These are phyloP conservation scores for Platanthera guangdongensis DNA, from an alignment of 106 monocot genomes.

Conservation along the genomic window DNA sequence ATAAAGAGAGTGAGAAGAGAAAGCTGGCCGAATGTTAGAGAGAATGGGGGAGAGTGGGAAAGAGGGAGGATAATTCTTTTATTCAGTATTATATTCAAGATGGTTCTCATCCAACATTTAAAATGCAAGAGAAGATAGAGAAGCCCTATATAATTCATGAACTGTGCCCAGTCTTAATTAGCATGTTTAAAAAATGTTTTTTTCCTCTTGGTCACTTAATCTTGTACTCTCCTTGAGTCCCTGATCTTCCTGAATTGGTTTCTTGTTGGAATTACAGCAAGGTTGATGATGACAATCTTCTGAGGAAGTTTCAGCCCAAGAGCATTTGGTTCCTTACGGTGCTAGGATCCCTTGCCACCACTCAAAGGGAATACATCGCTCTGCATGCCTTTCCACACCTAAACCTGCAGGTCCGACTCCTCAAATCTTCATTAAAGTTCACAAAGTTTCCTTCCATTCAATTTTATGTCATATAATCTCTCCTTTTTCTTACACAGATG, in stretches of 20 bases:
- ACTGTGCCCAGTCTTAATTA: too few species aligned
- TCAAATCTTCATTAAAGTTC: neutral
- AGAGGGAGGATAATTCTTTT: too few species aligned
- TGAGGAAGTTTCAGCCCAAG: slow-evolving; percentile 65
- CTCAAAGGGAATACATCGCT: slow-evolving; percentile 83
- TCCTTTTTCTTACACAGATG: slow-evolving; percentile 48
- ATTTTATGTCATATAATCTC: neutral
- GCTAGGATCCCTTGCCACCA: slow-evolving; percentile 91
- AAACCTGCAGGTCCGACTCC: slow-evolving; percentile 53
- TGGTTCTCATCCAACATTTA: too few species aligned
- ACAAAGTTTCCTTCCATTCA: neutral
- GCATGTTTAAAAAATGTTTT: too few species aligned
- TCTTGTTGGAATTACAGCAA: slow-evolving; percentile 37
- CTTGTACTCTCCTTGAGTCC: neutral
- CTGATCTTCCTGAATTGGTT: neutral
- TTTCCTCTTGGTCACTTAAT: neutral
- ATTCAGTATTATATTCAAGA: too few species aligned
- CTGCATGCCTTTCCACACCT: slow-evolving; percentile 92
- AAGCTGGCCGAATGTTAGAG: too few species aligned
- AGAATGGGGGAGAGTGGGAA: too few species aligned
- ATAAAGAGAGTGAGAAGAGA: too few species aligned
- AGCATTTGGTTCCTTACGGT: slow-evolving; percentile 85
- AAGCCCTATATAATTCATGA: too few species aligned
- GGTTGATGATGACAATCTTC: slow-evolving; percentile 50
- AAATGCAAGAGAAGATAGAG: too few species aligned